phyloP scores from a whole-genome alignment of 306 rosid species.

The Oxytropis ochrocephala region DNA sequence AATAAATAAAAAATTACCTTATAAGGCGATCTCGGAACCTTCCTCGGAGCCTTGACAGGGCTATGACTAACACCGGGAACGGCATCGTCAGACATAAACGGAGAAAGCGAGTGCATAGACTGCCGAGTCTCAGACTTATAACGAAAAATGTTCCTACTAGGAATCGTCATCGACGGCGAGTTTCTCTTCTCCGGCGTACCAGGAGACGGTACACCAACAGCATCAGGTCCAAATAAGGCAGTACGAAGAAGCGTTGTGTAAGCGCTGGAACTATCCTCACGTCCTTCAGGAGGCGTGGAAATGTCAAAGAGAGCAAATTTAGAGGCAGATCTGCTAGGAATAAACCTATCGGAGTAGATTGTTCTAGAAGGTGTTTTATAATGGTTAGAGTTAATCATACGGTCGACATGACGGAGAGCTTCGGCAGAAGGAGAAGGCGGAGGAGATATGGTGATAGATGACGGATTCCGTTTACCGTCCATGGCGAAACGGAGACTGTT shows the following conservation, averaged over 20 bases:
- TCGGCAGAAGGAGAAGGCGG: slow-evolving; percentile 22
- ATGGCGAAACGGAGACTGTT: slow-evolving; percentile 29
- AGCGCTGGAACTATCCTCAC: slow-evolving; percentile 63
- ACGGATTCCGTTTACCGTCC: slow-evolving; percentile 48
- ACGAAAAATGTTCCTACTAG: slow-evolving; percentile 82
- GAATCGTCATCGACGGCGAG: slow-evolving; percentile 36
- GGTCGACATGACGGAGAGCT: slow-evolving; percentile 46
- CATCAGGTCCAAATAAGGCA: slow-evolving; percentile 75
- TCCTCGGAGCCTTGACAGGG: slow-evolving; percentile 76
- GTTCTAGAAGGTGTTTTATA: slow-evolving; percentile 69
- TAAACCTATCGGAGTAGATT: slow-evolving; percentile 90
- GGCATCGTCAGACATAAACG: slow-evolving; percentile 64
- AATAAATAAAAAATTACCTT: slow-evolving; percentile 51
- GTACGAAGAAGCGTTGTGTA: slow-evolving; percentile 69
- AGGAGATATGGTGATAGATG: slow-evolving; percentile 30
- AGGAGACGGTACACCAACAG: slow-evolving; percentile 56
- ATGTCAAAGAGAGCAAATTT: slow-evolving; percentile 77
- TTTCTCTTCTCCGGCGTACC: slow-evolving; percentile 59
- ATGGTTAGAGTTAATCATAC: slow-evolving; percentile 70
- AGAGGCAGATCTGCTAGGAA: slow-evolving; percentile 90
- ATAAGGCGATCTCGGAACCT: slow-evolving; percentile 91
- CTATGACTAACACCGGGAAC: slow-evolving; percentile 58
- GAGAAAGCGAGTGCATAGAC: slow-evolving; percentile 77
- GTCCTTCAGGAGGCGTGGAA: slow-evolving; percentile 38
- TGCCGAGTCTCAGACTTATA: slow-evolving; percentile 81